A percentile compares a stretch with the other conserved stretches of the same genome.
Evolutionary conservation across 345 rosid species (phyloP).

Genomic region (Garcia nutans): DNA sequence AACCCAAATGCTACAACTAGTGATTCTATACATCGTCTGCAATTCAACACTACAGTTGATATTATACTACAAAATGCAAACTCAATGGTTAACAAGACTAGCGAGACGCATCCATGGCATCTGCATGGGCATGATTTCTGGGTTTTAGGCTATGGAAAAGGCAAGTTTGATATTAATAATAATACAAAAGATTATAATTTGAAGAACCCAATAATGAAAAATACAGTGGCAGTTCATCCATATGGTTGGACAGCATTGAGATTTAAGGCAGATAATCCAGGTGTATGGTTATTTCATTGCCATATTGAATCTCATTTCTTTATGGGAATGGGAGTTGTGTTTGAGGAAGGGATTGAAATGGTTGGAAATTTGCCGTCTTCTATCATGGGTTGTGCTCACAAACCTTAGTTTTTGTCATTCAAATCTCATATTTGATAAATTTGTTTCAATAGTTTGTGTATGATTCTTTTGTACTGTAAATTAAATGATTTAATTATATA

Average conservation of each 20-base stretch:
- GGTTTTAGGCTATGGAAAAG: constrained; percentile 67
- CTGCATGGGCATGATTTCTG: constrained; percentile 86
- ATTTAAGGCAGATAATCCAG: constrained; percentile 62
- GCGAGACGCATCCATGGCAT: constrained; percentile 89
- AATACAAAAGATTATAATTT: constrained; percentile 53
- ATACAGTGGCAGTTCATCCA: constrained; percentile 70
- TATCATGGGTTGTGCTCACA: constrained; percentile 54
- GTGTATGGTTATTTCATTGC: constrained; percentile 73
- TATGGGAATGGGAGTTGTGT: constrained; percentile 72
- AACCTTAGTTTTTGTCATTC: background rate
- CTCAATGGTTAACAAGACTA: constrained; percentile 30
- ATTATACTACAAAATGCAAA: constrained; percentile 68
- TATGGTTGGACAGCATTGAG: constrained; percentile 74
- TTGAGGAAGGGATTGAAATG: constrained; percentile 51
- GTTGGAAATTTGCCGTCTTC: constrained; percentile 53
- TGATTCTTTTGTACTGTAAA: background rate
- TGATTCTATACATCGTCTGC: constrained; percentile 44
- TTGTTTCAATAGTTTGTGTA: background rate
- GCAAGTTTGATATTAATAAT: constrained; percentile 47
- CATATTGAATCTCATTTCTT: constrained; percentile 69
- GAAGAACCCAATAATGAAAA: constrained; percentile 70
- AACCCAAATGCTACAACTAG: constrained; percentile 44
- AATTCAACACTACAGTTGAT: constrained; percentile 60
- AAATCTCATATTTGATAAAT: background rate
- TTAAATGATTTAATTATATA: no score